phyloP scores from a whole-genome alignment of 176 grass and related monocot species.

The Triticum timopheevii region DNA sequence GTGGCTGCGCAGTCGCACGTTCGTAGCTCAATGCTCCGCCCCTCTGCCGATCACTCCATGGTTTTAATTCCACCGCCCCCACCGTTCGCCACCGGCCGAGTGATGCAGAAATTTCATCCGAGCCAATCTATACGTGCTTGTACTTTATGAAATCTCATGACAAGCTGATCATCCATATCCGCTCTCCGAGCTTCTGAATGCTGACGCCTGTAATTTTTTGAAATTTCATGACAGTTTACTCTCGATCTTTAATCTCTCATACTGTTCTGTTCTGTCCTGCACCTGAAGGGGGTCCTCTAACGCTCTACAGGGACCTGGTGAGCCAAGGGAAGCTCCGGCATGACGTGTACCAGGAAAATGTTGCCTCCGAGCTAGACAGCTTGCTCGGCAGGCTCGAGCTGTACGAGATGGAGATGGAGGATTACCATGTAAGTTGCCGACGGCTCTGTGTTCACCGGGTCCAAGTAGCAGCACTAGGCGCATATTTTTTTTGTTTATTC shows the following conservation, averaged over 20 bases:
- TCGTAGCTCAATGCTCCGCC: background rate
- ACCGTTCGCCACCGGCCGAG: background rate
- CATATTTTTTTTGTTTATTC: background rate
- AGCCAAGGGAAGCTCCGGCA: slow-evolving; percentile 72
- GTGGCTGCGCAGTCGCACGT: too few relatives aligned
- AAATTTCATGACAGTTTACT: background rate
- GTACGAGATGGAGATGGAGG: slow-evolving; percentile 96
- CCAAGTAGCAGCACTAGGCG: background rate
- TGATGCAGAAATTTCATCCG: background rate
- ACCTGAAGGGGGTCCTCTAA: slow-evolving; percentile 69
- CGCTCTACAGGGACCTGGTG: slow-evolving; percentile 42
- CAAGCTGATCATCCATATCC: background rate
- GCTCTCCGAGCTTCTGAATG: too few relatives aligned
- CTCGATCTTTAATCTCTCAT: background rate
- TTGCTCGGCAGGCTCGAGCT: slow-evolving; percentile 60
- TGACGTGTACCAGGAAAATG: slow-evolving; percentile 75
- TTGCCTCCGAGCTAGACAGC: slow-evolving; percentile 64
- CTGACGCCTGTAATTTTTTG: background rate
- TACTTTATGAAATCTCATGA: background rate
- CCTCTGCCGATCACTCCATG: background rate
- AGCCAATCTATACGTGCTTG: too few relatives aligned
- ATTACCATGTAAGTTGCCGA: slow-evolving; percentile 72
- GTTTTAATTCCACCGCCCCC: background rate
- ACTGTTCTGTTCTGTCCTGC: slow-evolving; percentile 22
- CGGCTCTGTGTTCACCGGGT: background rate